A percentile compares a stretch with the other conserved stretches of the same genome.
phyloP scores from a whole-genome alignment of 1,139 yeast species.

The Kurtzmaniella natalensis region DNA sequence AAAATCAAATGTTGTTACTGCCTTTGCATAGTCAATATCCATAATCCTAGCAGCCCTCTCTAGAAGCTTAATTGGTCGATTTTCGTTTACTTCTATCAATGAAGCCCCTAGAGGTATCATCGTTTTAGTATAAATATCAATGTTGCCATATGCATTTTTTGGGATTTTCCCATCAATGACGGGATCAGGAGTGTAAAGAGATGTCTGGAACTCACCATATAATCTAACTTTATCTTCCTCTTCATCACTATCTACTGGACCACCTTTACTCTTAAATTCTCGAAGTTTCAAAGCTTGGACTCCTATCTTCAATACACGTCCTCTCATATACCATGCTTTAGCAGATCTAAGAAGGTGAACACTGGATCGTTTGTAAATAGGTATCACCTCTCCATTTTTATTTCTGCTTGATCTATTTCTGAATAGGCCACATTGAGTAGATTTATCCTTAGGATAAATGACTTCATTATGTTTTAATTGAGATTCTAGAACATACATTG shows the following conservation, averaged over 20 bases:
- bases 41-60: slow-evolving; percentile 68
- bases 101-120: slow-evolving; percentile 85
- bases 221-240: slow-evolving; percentile 48
- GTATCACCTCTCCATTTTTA: slow-evolving; percentile 22
- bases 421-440: slow-evolving; percentile 63
- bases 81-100: slow-evolving; percentile 35
- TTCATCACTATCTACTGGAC: slow-evolving; percentile 39
- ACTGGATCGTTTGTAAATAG: slow-evolving; percentile 65
- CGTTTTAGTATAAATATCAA: slow-evolving; percentile 68
- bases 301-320: slow-evolving; percentile 70
- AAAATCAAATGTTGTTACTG: slow-evolving; percentile 84
- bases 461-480: slow-evolving; percentile 73
- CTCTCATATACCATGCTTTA: slow-evolving; percentile 81
- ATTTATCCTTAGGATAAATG: slow-evolving; percentile 58
- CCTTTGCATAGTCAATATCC: slow-evolving; percentile 78
- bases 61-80: slow-evolving; percentile 41
- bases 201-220: slow-evolving; percentile 78
- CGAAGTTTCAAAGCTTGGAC: slow-evolving; percentile 56
- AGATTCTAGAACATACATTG: slow-evolving; percentile 75
- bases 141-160: slow-evolving; percentile 75
- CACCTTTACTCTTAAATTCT: slow-evolving; percentile 17
- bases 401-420: slow-evolving; percentile 25
- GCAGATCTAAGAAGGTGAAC: slow-evolving; percentile 67
- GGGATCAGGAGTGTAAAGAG: slow-evolving; percentile 62
- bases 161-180: slow-evolving; percentile 61